These are phyloP conservation scores for Beauveria pseudobassiana DNA, from an alignment of 2,329 filamentous ascomycete species.

Conservation along the genomic window DNA sequence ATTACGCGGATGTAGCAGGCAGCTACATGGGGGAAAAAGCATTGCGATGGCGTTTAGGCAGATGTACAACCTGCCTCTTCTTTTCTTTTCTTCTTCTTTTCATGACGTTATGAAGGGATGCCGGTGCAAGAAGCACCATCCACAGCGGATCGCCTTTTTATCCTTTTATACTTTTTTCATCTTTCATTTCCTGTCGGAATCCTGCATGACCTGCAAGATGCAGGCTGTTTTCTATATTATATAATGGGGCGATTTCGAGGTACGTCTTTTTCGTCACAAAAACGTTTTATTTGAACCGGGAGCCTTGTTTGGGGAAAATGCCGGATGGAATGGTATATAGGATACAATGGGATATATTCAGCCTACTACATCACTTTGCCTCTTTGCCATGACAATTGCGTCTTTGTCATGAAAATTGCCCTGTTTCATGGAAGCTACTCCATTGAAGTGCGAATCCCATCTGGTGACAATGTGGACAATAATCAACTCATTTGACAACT, in stretches of 20 bases:
- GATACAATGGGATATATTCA: too few species aligned
- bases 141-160: not conserved
- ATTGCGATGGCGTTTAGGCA: slow-evolving; percentile 6
- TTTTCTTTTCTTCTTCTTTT: not conserved
- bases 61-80: not conserved
- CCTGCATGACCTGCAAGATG: not conserved
- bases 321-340: not conserved
- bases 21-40: not conserved
- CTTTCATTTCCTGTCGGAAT: not conserved
- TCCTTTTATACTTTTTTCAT: not conserved
- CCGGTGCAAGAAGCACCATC: not conserved
- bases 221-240: not conserved
- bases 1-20: not conserved
- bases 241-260: not conserved
- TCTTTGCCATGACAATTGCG: not conserved
- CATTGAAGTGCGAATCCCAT: too few species aligned
- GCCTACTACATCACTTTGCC: too few species aligned
- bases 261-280: not conserved
- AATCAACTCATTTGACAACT: too few species aligned
- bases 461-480: too few species aligned
- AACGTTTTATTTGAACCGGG: not conserved
- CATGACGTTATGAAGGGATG: slow-evolving; percentile 7
- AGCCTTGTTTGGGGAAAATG: not conserved
- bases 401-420: not conserved
- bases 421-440: too few species aligned